These are phyloP conservation scores for Gomphus bonarii DNA, from an alignment of 1,284 basidiomycete species.

Conservation along the genomic window DNA sequence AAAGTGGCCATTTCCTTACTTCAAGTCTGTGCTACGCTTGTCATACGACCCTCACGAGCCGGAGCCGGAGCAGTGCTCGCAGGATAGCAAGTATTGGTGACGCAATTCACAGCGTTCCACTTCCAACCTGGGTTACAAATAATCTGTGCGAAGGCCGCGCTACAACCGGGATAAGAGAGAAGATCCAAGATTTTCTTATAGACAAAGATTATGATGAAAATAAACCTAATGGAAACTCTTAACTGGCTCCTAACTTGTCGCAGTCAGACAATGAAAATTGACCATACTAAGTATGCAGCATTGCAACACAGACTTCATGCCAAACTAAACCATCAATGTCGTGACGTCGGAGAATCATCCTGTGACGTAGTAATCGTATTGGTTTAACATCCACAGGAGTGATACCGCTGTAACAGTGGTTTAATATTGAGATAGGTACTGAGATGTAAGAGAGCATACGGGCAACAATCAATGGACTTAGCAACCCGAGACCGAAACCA, in stretches of 20 bases:
- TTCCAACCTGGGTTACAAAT: slow-evolving; percentile 6
- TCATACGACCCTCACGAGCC: slow-evolving; percentile 59
- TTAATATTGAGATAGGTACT: not conserved
- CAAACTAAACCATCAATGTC: not conserved
- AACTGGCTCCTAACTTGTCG: not conserved
- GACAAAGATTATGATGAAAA: not conserved
- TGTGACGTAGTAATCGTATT: slow-evolving; percentile 62
- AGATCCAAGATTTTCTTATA: slow-evolving; percentile 10
- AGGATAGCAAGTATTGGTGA: not conserved
- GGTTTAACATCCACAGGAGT: slow-evolving; percentile 72
- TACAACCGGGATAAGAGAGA: not conserved
- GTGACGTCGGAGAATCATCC: slow-evolving; percentile 21
- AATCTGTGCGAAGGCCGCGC: not conserved
- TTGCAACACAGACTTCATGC: too few species aligned
- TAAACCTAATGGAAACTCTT: not conserved
- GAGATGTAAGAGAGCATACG: slow-evolving; percentile 43
- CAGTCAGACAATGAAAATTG: not conserved
- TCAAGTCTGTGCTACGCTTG: slow-evolving; percentile 64
- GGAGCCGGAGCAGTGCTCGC: slow-evolving; percentile 32
- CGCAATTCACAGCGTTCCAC: not conserved
- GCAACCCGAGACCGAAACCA: slow-evolving; percentile 48
- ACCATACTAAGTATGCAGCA: too few species aligned
- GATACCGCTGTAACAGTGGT: slow-evolving; percentile 42
- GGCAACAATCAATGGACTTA: slow-evolving; percentile 80
- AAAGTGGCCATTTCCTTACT: slow-evolving; percentile 24